Base-by-base conservation (phyloP, 352 stramenopile genomes). In the Phytophthora pistaciae region DNA sequence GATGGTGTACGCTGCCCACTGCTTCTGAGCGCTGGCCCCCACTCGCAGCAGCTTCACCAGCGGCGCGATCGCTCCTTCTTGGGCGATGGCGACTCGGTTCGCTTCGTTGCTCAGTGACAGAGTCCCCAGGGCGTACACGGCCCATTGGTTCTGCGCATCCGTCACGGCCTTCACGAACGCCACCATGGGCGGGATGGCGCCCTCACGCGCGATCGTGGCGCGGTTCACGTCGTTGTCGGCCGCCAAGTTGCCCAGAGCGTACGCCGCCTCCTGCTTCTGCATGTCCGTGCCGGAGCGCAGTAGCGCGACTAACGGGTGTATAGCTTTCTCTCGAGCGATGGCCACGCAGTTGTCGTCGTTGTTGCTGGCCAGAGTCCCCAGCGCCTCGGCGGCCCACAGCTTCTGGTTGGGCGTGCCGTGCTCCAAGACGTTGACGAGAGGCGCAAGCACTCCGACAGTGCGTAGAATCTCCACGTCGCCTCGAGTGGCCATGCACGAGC, bases 1-100 rank as follows among this genome's bases (percentile, higher is more conserved):
- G 3, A 80, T 38, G 10, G 66, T 70, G 20, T 72, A 68, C 2
- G 61, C 61, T 2, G 61, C 64, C 59, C 69, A 75, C 21, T 74
- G 56, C 49, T 77, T 71, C 42, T 77, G 59, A 3, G 48, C 64
- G 11, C 42, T 53, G 11, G 60, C 46, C 7, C 57, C 65, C 4
- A n/a, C 21, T 62, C 56, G 62, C 14, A 72, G 38, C 16, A 72
- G 29, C 11, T 8, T 14, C 14, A 67, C 36, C 1, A 72, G 31
- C 0, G 48, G 23, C 7, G 10, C 20, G 18, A 64, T 64, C 6
- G 25, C 42, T 11, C 40, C 58, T 59, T 61, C 64, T 11, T 68
- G 21, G 14, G 29, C 62, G 11, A 64, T 61, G 23, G 29, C 18
- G 25, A 46, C 27, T 5, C 64, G 38, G 16, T 62, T 57, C 33